Evolutionary conservation across 208 protist species (phyloP), one percentile per base, ranked within the genome.

Genomic region (Wallacemonas sp.): DNA sequence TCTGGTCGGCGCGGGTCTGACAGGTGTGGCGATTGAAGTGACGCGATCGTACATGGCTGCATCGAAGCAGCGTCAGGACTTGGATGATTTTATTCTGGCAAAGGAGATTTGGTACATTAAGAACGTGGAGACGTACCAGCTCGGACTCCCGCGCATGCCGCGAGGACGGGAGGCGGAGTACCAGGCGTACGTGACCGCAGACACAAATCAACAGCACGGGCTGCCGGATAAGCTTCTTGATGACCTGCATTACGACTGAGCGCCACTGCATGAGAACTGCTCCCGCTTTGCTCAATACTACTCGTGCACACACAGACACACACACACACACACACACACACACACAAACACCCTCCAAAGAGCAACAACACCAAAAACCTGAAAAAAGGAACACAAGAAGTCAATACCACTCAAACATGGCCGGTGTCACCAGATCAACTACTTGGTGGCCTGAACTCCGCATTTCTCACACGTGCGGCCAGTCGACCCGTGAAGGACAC

Each of bases 101-200:
- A 96, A 96, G 73, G 86, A 96, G 47, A 86, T 96, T 45, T 96
- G 90, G 90, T 93, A 96, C 55, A 94, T 96, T 4, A 96, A 96
- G 45, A 96, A 96, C 44, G 81, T 96, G 21, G 86, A 96, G 54
- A 88, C 90, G 14, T 94, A 94, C 49, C 87, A 96, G 67, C 73
- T 96, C 2, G 83, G 76, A 21, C 62, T 96, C 17, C 86, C 87
- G 0, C 80, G 84, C 38, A 96, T 96, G 2, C 85, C 84, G 11
- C 78, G 77, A n/a, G 85, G 85, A 1, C 61, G 84, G 3, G 88
- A 95, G 70, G 39, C 60, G 21, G 85, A 92, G 62, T 91, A 86
- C 56, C 83, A 92, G 38, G 61, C 68, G 12, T 92, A 88, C 61
- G 62, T 91, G 21, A 79, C n/a, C n/a, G n/a, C 91, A 41, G 71